phyloP scores from a whole-genome alignment of 2,329 filamentous ascomycete species.

The Biscogniauxia marginata region DNA sequence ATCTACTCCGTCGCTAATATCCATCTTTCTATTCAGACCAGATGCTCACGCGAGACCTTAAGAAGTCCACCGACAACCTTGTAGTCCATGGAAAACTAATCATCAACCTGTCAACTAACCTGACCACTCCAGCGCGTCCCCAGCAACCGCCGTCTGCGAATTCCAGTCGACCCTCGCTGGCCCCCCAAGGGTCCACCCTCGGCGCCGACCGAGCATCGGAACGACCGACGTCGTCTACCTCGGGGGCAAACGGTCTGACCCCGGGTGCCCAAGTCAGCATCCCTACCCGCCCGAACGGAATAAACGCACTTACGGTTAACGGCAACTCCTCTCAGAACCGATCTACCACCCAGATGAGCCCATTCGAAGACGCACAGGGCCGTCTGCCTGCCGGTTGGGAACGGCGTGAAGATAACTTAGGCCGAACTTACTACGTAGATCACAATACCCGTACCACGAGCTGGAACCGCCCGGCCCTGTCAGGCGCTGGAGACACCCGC shows the following conservation, averaged over 20 bases:
- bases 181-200: slow-evolving; percentile 44
- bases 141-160: slow-evolving; percentile 37
- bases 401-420: slow-evolving; percentile 89
- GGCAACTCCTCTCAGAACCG: slow-evolving; percentile 39
- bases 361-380: slow-evolving; percentile 95
- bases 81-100: slow-evolving; percentile 98
- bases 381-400: slow-evolving; percentile 93
- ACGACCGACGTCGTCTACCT: slow-evolving; percentile 53
- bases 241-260: slow-evolving; percentile 44
- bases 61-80: slow-evolving; percentile 97
- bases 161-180: slow-evolving; percentile 46
- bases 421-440: slow-evolving; percentile 96
- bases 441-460: slow-evolving; percentile 96
- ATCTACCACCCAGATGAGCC: slow-evolving; percentile 66
- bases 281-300: slow-evolving; percentile 48
- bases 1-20: slow-evolving; percentile 28
- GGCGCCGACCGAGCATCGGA: slow-evolving; percentile 45
- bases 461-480: slow-evolving; percentile 86
- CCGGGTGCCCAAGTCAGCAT: slow-evolving; percentile 42
- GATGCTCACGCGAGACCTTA: slow-evolving; percentile 96
- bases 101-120: slow-evolving; percentile 91
- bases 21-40: slow-evolving; percentile 63
- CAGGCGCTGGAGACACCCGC: slow-evolving; percentile 74
- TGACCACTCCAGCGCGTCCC: slow-evolving; percentile 64
- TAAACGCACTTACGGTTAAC: slow-evolving; percentile 37